Conservation (phyloP, 1,284 basidiomycete species). For the Ceratobasidium sp. region DNA sequence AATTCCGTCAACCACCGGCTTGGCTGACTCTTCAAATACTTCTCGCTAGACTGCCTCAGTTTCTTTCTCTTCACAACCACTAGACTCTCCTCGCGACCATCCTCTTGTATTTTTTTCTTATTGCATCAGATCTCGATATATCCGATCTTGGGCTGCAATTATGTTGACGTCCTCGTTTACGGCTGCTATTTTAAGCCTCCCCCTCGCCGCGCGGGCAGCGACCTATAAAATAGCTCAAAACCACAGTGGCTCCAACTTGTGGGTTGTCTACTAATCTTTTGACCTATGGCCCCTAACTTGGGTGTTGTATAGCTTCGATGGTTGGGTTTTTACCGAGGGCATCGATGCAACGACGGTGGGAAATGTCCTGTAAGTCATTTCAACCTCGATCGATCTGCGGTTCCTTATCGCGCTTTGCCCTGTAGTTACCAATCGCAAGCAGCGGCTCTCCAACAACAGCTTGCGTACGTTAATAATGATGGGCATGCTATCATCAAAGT, state of each 20-base stretch:
- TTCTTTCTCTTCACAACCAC: conserved; percentile 10
- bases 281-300: background rate
- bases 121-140: background rate
- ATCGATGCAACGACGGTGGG: conserved; percentile 48
- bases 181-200: conserved; percentile 17
- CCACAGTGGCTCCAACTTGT: conserved; percentile 37
- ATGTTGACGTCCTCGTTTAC: conserved; percentile 21
- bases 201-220: conserved; percentile 34
- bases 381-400: background rate
- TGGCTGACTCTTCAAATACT: conserved; percentile 26
- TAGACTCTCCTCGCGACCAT: background rate
- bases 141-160: background rate
- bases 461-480: conserved; percentile 37
- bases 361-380: conserved; percentile 47
- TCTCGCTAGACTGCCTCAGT: background rate
- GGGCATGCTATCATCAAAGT: conserved; percentile 48
- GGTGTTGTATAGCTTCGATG: conserved; percentile 39
- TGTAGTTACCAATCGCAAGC: conserved; percentile 41
- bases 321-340: conserved; percentile 48
- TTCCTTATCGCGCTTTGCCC: background rate
- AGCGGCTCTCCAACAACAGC: conserved; percentile 37
- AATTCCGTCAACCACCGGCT: conserved; percentile 25
- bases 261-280: background rate
- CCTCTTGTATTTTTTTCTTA: background rate
- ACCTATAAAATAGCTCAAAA: conserved; percentile 41